Evolutionary conservation across 202 grass and related monocot genomes (phyloP).

Genomic region (Cymbopogon flexuosus): DNA sequence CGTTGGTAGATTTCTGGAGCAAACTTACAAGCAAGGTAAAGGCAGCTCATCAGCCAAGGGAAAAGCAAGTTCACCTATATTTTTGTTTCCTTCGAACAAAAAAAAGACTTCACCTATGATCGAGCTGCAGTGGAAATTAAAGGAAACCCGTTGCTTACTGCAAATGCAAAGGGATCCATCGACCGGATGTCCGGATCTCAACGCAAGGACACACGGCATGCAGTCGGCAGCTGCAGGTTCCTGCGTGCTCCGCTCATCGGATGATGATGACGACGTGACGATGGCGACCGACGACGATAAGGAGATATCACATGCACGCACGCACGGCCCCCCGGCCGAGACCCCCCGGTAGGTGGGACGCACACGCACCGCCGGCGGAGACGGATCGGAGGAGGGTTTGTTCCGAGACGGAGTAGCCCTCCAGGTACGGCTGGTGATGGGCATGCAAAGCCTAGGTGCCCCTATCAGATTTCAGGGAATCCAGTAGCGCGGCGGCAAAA

Average conservation of each 20-base stretch:
- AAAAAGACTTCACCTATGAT: no score
- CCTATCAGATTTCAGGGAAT: background rate
- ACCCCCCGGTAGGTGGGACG: background rate
- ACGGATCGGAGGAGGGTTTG: no score
- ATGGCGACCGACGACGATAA: background rate
- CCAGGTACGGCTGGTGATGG: no score
- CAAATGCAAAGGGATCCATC: background rate
- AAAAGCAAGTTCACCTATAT: background rate
- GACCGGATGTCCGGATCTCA: background rate
- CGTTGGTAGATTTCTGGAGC: background rate
- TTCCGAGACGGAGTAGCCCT: background rate
- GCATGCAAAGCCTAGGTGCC: no score
- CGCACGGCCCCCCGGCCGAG: no score
- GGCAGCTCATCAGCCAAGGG: background rate
- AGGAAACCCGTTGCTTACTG: background rate
- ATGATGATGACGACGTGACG: background rate
- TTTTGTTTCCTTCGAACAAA: background rate
- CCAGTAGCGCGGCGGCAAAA: slow-evolving; percentile 1
- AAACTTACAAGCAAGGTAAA: background rate
- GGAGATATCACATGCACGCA: background rate
- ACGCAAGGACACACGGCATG: background rate
- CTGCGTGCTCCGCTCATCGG: background rate
- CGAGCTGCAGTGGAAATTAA: background rate
- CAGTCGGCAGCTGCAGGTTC: no score
- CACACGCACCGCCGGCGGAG: no score